These are phyloP conservation scores for Leccinum disarticulatum DNA, from an alignment of 768 basidiomycete genomes.

Conservation along the genomic window DNA sequence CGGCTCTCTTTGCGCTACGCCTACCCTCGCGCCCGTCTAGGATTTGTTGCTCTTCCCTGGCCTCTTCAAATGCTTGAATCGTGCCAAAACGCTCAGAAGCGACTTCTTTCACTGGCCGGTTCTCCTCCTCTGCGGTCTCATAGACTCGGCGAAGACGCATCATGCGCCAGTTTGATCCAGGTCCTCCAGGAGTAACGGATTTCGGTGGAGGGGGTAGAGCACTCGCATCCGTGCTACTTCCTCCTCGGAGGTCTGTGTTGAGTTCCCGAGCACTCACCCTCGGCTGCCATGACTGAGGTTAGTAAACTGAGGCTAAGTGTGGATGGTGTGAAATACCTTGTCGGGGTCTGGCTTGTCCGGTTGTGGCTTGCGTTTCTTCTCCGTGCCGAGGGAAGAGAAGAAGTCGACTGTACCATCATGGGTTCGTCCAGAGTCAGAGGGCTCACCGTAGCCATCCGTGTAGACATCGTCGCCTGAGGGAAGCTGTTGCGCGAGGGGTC, in stretches of 20 bases:
- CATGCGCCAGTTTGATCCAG: slow-evolving; percentile 97
- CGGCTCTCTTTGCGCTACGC: slow-evolving; percentile 39
- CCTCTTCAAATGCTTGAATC: slow-evolving; percentile 84
- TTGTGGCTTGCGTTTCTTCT: slow-evolving; percentile 64
- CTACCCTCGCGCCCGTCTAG: slow-evolving; percentile 79
- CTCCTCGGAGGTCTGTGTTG: slow-evolving; percentile 55
- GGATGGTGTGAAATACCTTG: slow-evolving; percentile 46
- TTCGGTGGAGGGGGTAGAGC: slow-evolving; percentile 40
- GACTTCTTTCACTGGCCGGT: slow-evolving; percentile 67
- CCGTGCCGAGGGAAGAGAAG: slow-evolving; percentile 85
- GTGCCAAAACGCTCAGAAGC: slow-evolving; percentile 88
- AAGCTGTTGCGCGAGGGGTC: slow-evolving; percentile 31
- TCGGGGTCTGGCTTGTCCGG: slow-evolving; percentile 66
- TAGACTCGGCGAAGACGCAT: slow-evolving; percentile 89
- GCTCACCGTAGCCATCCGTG: slow-evolving; percentile 69
- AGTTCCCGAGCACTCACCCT: slow-evolving; percentile 62
- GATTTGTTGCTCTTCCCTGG: slow-evolving; percentile 79
- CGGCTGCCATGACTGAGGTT: slow-evolving; percentile 40
- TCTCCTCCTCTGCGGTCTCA: slow-evolving; percentile 88
- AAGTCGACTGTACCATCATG: slow-evolving; percentile 73
- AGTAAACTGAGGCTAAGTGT: slow-evolving; percentile 5
- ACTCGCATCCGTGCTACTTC: slow-evolving; percentile 40
- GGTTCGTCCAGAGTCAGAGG: slow-evolving; percentile 44
- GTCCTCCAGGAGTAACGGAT: slow-evolving; percentile 74
- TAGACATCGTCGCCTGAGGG: slow-evolving; percentile 47